A percentile compares a stretch with the other conserved stretches of the same genome.
phyloP scores from a whole-genome alignment of 2,329 filamentous ascomycete genomes.

The Talaromyces islandicus region DNA sequence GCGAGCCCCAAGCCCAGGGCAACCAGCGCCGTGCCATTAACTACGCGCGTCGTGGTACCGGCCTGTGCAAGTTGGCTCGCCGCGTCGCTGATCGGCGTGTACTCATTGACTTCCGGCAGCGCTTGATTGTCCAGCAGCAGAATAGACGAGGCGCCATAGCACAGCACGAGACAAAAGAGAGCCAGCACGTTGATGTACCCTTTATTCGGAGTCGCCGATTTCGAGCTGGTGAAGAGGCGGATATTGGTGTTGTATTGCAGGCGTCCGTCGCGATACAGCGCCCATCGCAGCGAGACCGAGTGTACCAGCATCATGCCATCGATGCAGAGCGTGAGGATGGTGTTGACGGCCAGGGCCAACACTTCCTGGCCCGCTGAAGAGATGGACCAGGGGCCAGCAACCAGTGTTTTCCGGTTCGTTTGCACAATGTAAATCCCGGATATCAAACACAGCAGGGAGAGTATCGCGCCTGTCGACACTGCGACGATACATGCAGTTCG shows the following conservation, averaged over 20 bases:
- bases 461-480: background rate
- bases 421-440: background rate
- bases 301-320: background rate
- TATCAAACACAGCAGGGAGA: background rate
- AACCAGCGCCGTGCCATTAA: background rate
- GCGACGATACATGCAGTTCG: background rate
- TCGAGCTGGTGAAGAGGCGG: constrained; percentile 13
- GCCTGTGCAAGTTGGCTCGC: too few relatives aligned
- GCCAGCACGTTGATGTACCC: constrained; percentile 13
- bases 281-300: background rate
- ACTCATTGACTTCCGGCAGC: background rate
- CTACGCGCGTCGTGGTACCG: background rate
- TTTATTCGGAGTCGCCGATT: constrained; percentile 9
- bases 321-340: background rate
- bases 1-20: background rate
- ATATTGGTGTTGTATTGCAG: constrained; percentile 16
- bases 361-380: background rate
- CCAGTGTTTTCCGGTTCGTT: background rate
- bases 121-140: background rate
- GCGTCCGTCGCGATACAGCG: constrained; percentile 8
- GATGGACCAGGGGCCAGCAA: background rate
- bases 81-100: too few relatives aligned
- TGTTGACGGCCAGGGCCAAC: background rate
- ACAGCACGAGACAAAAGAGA: background rate
- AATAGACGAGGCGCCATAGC: background rate